Base-by-base conservation (phyloP, 1,284 basidiomycete genomes). In the Tylopilus microsporus region DNA sequence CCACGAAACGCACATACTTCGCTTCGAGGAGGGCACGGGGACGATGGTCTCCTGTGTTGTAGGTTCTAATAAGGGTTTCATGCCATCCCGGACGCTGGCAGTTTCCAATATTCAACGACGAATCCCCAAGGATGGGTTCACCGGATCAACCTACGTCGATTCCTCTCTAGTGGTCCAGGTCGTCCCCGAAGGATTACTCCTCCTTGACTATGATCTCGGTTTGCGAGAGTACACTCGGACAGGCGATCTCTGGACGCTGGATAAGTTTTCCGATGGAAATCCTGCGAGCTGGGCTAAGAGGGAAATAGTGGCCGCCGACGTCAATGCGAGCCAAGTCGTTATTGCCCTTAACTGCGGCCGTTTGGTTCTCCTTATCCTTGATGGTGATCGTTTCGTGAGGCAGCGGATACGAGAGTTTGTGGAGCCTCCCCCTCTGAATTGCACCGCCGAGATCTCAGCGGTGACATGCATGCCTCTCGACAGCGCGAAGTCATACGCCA, bases 111-210 rank as follows among this genome's bases (percentile, higher is more conserved):
- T 90, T 41, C 69, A 75, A 61, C 64, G 74, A 66, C 70, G 75
- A 68, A 54, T 68, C 63, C 62, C 66, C 60, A 18, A 54, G 13
- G 57, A 68, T 57, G 62, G 72, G 2, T 69, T 69, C 18, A 43
- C 62, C 3, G 63, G 61, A 21, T 74, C 74, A 1, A 67, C 65
- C 5, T 89, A 89, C 58, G 64, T 67, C 5, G 76, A 84, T 58
- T 86, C 83, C 0, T 72, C 78, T 32, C 70, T 81, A 10, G 76
- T 89, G 1, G 79, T 91, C 0, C 93, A 95, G 69, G 87, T 94
- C 12, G 89, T 88, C 0, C 71, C 82, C 1, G 74, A 72, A 7
- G 81, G 79, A 2, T 79, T 87, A 6, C 68, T 72, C 56, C 66
- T 92, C 55, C 71, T 87, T 5, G 78, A 85, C 62, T 82, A 79